Evolutionary conservation across 805 yeast genomes (phyloP), one percentile per base, ranked within the genome.

Genomic region (Cyberlindnera suaveolens): DNA sequence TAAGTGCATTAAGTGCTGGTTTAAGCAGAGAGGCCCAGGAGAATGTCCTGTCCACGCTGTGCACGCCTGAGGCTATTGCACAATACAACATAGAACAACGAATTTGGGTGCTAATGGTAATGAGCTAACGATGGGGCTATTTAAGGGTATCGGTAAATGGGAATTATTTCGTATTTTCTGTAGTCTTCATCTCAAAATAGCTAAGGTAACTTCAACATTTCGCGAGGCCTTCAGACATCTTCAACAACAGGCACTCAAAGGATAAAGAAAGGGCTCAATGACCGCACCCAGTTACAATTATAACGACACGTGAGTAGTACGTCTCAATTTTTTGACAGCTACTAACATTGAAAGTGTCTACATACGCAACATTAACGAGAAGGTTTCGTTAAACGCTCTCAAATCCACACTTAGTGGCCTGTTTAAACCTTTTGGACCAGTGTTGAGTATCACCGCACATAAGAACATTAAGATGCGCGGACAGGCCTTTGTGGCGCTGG

Each of bases 1-100:
- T 60, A 69, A 75, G 49, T 93, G 99, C 64, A 93, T 93, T 50
- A 80, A 84, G 60, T 81, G 79, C 44, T 93, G 99, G 99, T 87
- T 91, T 55, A 75, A 80, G 45, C 77, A 81, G 63, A 89, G 85
- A 60, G 93, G 96, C 0, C 81, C 75, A 10, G 87, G 93, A 14
- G 86, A 82, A 50, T 88, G 96, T 61, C 96, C 96, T 3, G 87
- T 88, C 17, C 96, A 87, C 61, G 72, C 78, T 5, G 62, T 74
- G 3, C 76, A 73, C 43, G 7, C 39, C 8, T 48, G 42, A 47
- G 2, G 32, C 27, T 10, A 6, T 5, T 23, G 27, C 27, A 23
- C 10, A 6, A 23, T 23, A 23, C 27, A 23, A 9, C 27, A 23
- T 23, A 23, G 27, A 23, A 23, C 27, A 23, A 10, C 11, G 8